These are phyloP conservation scores for Kodamaea arcana DNA, from an alignment of 1,139 yeast genomes.

Conservation along the genomic window DNA sequence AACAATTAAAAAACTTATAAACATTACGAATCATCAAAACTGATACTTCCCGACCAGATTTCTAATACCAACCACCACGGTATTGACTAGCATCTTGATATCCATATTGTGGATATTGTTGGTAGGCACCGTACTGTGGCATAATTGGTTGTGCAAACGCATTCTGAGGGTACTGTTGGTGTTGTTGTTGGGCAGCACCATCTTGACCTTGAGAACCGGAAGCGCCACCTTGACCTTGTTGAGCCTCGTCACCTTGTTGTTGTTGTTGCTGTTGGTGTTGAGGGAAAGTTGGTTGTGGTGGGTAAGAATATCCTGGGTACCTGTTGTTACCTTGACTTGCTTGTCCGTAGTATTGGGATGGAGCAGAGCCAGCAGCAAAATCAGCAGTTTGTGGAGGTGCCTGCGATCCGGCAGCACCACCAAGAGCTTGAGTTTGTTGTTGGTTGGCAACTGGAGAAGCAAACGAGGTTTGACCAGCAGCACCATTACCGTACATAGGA, in stretches of 20 bases:
- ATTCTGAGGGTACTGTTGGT: conserved; percentile 24
- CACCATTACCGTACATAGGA: conserved; percentile 39
- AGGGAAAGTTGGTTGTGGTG: conserved; percentile 28
- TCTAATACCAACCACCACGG: conserved; percentile 21
- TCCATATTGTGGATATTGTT: conserved; percentile 50
- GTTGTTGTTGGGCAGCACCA: conserved; percentile 19
- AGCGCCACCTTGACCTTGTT: conserved; percentile 36
- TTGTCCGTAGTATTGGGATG: conserved; percentile 34
- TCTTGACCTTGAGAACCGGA: conserved; percentile 15
- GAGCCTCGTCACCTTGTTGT: conserved; percentile 28
- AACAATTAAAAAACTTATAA: conserved; percentile 5
- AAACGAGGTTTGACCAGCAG: conserved; percentile 3
- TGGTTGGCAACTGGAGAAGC: conserved; percentile 1
- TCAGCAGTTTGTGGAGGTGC: conserved; percentile 5
- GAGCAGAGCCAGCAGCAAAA: conserved; percentile 15
- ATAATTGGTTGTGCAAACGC: conserved; percentile 34
- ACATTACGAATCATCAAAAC: conserved; percentile 8
- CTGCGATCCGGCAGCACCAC: conserved; percentile 8
- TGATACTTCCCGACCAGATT: not conserved
- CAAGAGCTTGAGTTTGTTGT: conserved; percentile 5
- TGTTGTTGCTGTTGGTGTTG: conserved; percentile 21
- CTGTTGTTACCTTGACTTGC: conserved; percentile 36
- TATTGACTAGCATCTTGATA: conserved; percentile 44
- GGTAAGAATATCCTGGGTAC: conserved; percentile 37
- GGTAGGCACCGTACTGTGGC: conserved; percentile 46